Base-by-base conservation (phyloP, 176 grass and related monocot genomes). In the Aegilops umbellulata region DNA sequence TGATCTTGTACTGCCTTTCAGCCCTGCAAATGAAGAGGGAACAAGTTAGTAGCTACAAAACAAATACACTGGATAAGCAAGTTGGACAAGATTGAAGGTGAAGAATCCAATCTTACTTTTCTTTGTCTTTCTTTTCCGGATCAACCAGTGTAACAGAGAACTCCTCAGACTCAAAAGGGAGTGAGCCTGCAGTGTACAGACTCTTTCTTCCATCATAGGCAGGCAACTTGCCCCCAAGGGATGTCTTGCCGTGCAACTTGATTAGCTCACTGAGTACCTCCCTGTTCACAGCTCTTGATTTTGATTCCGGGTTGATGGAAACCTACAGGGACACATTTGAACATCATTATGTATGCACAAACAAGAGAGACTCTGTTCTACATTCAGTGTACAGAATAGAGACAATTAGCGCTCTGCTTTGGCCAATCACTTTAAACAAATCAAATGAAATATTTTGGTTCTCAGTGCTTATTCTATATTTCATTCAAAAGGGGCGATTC, bases 141-240 rank as follows among this genome's bases (percentile, higher is more conserved):
- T 91, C 91, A 80, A 83, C 10, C 13, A 98, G 67, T 23, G 78
- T 92, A 82, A 98, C 55, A 20, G 80, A 64, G 77, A 98, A 98
- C 51, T 90, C 85, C 46, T 93, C 91, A 10, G 83, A 91, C 13
- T 85, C 83, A 70, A 98, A 98, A 73, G 95, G 95, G 22, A 98
- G 89, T 42, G 91, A 35, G 23, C 95, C 91, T 20, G 93, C 95
- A 83, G 95, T 95, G 35, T 95, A 98, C 7, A 95, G 90, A 80
- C 95, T 95, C 74, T 95, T 98, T 47, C 88, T 86, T 34, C 95
- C 95, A 89, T 98, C 93, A 31, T 93, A 98, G 65, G 86, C 95
- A 26, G 93, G 91, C 57, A 93, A 20, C 79, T 92, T 89, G n/a
- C 89, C 85, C 0, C 87, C 93, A 32, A 98, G 85, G 38, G 82